Percentiles rank a stretch among this genome's conserved stretches.
Evolutionary conservation across 805 yeast genomes (phyloP).

Genomic region (Pichia deserticola): DNA sequence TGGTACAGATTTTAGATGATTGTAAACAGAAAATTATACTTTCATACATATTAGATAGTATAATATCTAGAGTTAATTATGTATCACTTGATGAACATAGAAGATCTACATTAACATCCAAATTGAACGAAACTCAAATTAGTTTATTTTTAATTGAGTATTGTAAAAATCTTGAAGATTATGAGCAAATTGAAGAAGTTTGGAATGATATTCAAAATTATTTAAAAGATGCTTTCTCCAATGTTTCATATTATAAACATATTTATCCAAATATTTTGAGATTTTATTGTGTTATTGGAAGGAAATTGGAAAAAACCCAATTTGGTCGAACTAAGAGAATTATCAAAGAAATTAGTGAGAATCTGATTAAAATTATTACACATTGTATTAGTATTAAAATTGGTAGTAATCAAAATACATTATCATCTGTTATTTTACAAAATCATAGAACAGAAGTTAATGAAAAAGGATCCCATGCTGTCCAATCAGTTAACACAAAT

Average conservation of each 20-base stretch:
- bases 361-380: slow-evolving; percentile 20
- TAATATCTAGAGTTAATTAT: slow-evolving; percentile 39
- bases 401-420: slow-evolving; percentile 13
- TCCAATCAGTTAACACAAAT: too few species aligned
- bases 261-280: slow-evolving; percentile 48
- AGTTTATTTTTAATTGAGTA: slow-evolving; percentile 54
- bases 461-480: neutral
- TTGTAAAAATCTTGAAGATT: slow-evolving; percentile 48
- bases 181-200: slow-evolving; percentile 49
- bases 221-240: slow-evolving; percentile 48
- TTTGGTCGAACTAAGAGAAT: slow-evolving; percentile 55
- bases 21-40: slow-evolving; percentile 70
- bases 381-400: slow-evolving; percentile 19
- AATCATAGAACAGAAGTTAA: neutral
- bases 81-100: slow-evolving; percentile 20
- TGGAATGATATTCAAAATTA: slow-evolving; percentile 55
- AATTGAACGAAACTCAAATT: slow-evolving; percentile 38
- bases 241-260: slow-evolving; percentile 38
- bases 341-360: slow-evolving; percentile 41
- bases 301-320: slow-evolving; percentile 50
- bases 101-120: slow-evolving; percentile 41
- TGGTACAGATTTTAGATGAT: slow-evolving; percentile 77
- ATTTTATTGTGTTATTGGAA: slow-evolving; percentile 43
- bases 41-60: slow-evolving; percentile 56
- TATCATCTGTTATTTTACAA: neutral